Conservation (phyloP, 2,329 filamentous ascomycete genomes). For the Apiospora aurea region DNA sequence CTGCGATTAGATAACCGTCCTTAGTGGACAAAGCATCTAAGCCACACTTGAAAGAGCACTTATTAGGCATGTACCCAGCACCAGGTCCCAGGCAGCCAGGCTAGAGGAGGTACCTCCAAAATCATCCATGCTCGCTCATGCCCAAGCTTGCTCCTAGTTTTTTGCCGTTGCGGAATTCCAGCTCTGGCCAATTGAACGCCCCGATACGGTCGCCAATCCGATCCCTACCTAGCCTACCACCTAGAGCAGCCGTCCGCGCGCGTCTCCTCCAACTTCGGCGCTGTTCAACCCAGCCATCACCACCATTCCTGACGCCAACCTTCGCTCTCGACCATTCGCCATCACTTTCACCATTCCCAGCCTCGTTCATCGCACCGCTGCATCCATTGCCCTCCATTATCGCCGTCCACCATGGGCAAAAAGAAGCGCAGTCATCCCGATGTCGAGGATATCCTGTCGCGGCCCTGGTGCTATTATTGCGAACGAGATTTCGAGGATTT, state of each 20-base stretch:
- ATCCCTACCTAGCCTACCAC: background rate
- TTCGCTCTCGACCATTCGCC: background rate
- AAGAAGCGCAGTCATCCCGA: conserved; percentile 88
- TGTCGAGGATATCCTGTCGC: conserved; percentile 84
- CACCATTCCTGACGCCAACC: background rate
- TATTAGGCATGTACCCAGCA: too few relatives aligned
- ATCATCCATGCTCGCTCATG: background rate
- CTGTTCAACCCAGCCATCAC: background rate
- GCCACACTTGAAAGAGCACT: background rate
- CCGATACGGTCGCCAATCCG: background rate
- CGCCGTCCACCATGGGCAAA: conserved; percentile 73
- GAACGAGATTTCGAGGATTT: conserved; percentile 98
- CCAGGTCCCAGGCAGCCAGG: background rate
- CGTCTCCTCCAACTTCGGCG: conserved; percentile 4
- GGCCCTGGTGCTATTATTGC: conserved; percentile 99
- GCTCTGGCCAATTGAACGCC: background rate
- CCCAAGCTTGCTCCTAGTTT: background rate
- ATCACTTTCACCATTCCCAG: background rate
- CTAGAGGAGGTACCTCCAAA: background rate
- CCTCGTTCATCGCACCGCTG: background rate
- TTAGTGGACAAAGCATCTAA: background rate
- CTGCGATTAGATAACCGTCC: background rate
- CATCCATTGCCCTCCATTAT: background rate
- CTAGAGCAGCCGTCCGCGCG: conserved; percentile 1
- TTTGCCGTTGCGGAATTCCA: background rate